phyloP scores from a whole-genome alignment of 306 rosid genomes.

The Begonia masoniana region DNA sequence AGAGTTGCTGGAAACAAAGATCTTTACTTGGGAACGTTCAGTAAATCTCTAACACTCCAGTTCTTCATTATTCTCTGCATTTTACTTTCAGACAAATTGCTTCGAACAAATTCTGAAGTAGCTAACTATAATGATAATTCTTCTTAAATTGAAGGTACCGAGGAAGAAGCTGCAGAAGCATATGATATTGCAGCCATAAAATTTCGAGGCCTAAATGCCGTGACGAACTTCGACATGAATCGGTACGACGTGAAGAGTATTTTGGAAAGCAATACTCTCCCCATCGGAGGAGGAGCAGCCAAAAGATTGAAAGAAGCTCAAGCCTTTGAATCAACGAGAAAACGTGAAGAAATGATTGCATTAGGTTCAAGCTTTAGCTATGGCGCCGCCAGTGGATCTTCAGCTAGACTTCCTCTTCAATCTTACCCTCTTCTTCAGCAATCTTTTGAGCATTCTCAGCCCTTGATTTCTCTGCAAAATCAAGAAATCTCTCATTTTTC shows the following conservation, averaged over 20 bases:
- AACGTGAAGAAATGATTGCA: slow-evolving; percentile 74
- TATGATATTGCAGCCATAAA: slow-evolving; percentile 96
- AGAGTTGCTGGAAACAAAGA: slow-evolving; percentile 99
- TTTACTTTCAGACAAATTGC: not conserved
- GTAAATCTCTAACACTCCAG: slow-evolving; percentile 28
- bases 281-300: slow-evolving; percentile 93
- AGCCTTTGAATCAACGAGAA: slow-evolving; percentile 73
- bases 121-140: not conserved
- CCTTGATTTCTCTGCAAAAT: slow-evolving; percentile 61
- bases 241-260: slow-evolving; percentile 92
- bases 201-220: slow-evolving; percentile 86
- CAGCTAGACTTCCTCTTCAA: slow-evolving; percentile 16
- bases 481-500: slow-evolving; percentile 38
- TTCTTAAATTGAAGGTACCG: slow-evolving; percentile 38
- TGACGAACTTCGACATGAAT: slow-evolving; percentile 90
- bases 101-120: not conserved
- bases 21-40: slow-evolving; percentile 94
- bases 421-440: slow-evolving; percentile 44
- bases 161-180: slow-evolving; percentile 99
- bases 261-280: slow-evolving; percentile 79
- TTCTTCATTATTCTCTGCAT: not conserved
- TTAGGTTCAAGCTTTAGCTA: slow-evolving; percentile 45
- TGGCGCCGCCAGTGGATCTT: slow-evolving; percentile 21
- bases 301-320: slow-evolving; percentile 89
- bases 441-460: slow-evolving; percentile 35